Conservation (phyloP, 495 filamentous ascomycete species). For the Hypoxylon perforatum region DNA sequence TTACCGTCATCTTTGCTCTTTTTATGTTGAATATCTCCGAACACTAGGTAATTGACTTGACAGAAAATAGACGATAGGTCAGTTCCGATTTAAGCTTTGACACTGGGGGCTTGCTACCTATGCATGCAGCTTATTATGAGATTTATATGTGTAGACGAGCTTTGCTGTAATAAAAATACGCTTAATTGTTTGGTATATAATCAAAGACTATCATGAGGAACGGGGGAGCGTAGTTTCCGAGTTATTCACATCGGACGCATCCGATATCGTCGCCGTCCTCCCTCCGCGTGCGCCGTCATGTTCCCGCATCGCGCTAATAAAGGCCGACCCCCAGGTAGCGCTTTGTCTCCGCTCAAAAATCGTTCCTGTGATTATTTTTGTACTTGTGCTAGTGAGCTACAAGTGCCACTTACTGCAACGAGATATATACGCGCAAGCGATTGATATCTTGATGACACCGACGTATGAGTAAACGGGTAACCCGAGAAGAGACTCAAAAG, state of each 20-base stretch:
- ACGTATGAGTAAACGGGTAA: background rate
- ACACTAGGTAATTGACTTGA: no score
- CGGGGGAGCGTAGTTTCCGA: background rate
- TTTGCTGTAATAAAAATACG: background rate
- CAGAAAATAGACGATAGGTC: no score
- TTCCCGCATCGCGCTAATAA: slow-evolving; percentile 13
- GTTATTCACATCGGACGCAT: slow-evolving; percentile 8
- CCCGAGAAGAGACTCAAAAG: background rate
- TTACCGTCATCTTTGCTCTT: slow-evolving; percentile 30
- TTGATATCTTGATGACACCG: slow-evolving; percentile 8
- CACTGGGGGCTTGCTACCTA: no score
- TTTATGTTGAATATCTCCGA: no score
- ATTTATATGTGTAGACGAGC: no score
- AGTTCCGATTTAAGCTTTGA: no score
- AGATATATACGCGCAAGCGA: no score
- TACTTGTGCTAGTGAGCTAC: no score
- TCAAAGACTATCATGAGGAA: background rate
- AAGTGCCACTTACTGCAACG: no score
- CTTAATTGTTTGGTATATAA: background rate
- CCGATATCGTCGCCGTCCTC: slow-evolving; percentile 26
- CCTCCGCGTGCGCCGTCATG: background rate
- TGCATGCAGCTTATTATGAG: no score
- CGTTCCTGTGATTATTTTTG: background rate
- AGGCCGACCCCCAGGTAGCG: slow-evolving; percentile 7
- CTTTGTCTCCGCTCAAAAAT: background rate